Percentiles rank a stretch among this genome's conserved stretches.
Conservation (phyloP, 176 grass and related monocot species). For the Phragmites australis region DNA sequence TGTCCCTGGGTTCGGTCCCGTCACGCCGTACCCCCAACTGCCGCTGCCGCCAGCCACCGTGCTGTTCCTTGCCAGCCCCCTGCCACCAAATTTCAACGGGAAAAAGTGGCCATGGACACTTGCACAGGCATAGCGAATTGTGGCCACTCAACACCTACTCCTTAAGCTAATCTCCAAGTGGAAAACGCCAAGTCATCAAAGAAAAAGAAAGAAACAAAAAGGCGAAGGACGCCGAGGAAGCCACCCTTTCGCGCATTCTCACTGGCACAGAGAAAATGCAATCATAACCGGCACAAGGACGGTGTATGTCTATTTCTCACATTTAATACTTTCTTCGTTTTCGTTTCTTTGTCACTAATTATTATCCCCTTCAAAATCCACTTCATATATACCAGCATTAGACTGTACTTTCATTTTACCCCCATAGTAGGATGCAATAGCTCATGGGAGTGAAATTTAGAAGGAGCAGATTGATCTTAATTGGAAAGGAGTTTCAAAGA, state of each 20-base stretch:
- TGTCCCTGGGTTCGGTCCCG: background rate
- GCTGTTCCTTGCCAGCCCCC: background rate
- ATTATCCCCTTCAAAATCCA: too few relatives aligned
- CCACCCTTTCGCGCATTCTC: background rate
- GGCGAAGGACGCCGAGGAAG: background rate
- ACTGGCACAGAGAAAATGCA: too few relatives aligned
- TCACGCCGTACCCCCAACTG: constrained; percentile 11
- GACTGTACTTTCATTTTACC: too few relatives aligned
- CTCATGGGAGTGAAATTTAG: too few relatives aligned
- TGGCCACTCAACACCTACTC: constrained; percentile 11
- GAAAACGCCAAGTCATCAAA: constrained; percentile 10
- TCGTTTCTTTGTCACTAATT: too few relatives aligned
- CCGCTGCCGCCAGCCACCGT: background rate
- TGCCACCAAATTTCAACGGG: background rate
- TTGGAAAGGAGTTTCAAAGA: too few relatives aligned
- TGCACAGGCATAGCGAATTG: background rate
- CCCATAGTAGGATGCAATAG: too few relatives aligned
- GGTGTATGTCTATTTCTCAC: too few relatives aligned
- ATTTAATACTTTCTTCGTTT: too few relatives aligned
- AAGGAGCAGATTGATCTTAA: too few relatives aligned
- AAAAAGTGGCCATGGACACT: background rate
- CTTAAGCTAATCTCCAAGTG: constrained; percentile 31
- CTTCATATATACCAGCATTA: too few relatives aligned
- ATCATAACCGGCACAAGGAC: too few relatives aligned
- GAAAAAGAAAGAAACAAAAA: background rate